phyloP scores from a whole-genome alignment of 306 rosid genomes.

The Sphenostylis stenocarpa region DNA sequence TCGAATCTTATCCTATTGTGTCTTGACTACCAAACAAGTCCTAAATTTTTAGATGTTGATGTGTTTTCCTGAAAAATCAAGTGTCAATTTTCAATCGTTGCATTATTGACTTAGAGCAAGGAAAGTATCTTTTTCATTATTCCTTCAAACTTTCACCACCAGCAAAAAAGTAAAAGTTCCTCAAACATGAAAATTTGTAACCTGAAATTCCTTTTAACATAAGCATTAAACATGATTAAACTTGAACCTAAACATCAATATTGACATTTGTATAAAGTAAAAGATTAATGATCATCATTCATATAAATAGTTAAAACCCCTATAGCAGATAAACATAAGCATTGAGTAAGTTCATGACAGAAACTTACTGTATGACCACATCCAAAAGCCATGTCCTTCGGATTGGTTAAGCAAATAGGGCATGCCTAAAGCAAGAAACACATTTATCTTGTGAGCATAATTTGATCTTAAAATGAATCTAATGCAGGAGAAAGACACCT shows the following conservation, averaged over 20 bases:
- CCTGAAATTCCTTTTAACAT: not conserved
- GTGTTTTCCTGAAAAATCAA: no score
- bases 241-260: not conserved
- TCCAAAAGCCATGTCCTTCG: constrained; percentile 91
- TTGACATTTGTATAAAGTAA: not conserved
- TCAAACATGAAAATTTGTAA: not conserved
- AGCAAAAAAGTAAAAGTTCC: not conserved
- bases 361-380: constrained; percentile 85
- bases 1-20: no score
- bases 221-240: not conserved
- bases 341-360: not conserved
- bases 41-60: not conserved
- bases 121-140: not conserved
- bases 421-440: constrained; percentile 57
- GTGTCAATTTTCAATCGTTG: not conserved
- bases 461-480: constrained; percentile 18
- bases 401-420: constrained; percentile 81
- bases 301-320: not conserved
- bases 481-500: constrained; percentile 10
- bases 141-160: not conserved
- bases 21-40: not conserved
- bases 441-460: constrained; percentile 19
- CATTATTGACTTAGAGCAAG: not conserved
- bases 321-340: not conserved
- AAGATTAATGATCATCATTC: not conserved